Conservation (phyloP, 768 basidiomycete genomes). For the Leucocoprinus birnbaumii region DNA sequence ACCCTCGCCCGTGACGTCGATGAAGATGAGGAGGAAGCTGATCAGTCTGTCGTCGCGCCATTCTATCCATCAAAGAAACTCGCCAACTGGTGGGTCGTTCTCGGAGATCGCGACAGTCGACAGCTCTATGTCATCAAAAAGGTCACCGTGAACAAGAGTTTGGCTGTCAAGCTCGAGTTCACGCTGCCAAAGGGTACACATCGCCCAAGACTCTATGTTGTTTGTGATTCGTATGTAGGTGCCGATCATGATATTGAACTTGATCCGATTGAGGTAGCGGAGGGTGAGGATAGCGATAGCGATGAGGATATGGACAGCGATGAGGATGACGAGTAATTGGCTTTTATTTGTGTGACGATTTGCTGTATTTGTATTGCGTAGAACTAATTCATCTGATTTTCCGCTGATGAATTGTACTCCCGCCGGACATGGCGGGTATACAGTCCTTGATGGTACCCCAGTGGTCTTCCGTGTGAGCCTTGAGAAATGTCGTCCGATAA, state of each 20-base stretch:
- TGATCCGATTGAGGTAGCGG: slow-evolving; percentile 81
- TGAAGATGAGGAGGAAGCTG: slow-evolving; percentile 68
- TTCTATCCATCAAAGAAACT: slow-evolving; percentile 90
- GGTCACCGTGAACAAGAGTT: slow-evolving; percentile 83
- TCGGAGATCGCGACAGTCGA: slow-evolving; percentile 79
- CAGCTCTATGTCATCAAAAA: slow-evolving; percentile 86
- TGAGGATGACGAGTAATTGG: slow-evolving; percentile 29
- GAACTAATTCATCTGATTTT: too few relatives aligned
- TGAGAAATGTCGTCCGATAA: too few relatives aligned
- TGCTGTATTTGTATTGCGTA: neutral
- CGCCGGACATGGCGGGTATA: too few relatives aligned
- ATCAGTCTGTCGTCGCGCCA: slow-evolving; percentile 88
- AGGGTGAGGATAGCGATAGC: slow-evolving; percentile 85
- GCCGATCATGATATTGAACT: slow-evolving; percentile 91
- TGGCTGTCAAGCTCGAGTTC: slow-evolving; percentile 88
- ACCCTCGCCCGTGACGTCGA: slow-evolving; percentile 79
- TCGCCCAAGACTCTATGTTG: slow-evolving; percentile 81
- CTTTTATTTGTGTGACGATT: neutral
- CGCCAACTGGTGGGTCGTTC: slow-evolving; percentile 96
- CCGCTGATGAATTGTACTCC: too few relatives aligned
- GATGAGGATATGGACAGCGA: slow-evolving; percentile 75
- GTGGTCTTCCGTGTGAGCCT: too few relatives aligned
- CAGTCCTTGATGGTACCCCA: too few relatives aligned
- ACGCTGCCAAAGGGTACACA: slow-evolving; percentile 84
- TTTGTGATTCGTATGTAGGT: slow-evolving; percentile 89